phyloP scores from a whole-genome alignment of 2,329 filamentous ascomycete genomes.

The Ophidiomyces ophidiicola region DNA sequence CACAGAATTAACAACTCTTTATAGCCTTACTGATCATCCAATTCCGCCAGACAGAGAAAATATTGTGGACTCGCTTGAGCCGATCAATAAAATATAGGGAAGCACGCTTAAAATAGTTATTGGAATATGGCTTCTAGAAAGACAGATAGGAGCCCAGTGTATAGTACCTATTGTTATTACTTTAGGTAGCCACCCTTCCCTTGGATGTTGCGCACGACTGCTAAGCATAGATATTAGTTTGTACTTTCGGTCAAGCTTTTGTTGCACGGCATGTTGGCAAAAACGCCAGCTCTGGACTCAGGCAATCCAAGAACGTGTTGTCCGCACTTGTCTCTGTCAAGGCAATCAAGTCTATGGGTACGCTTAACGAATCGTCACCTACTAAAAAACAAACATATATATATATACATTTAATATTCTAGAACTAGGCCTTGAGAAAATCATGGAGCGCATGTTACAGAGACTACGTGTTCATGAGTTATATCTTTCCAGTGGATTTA shows the following conservation, averaged over 20 bases:
- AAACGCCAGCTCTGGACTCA: neutral
- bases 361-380: neutral
- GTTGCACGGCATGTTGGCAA: neutral
- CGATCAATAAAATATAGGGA: constrained; percentile 4
- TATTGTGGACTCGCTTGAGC: constrained; percentile 1
- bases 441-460: too few species aligned
- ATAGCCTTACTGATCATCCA: neutral
- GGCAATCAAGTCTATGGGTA: neutral
- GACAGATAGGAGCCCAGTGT: constrained; percentile 4
- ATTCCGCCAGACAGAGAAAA: constrained; percentile 6
- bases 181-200: neutral
- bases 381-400: too few species aligned
- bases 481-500: too few species aligned
- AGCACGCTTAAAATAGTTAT: constrained; percentile 5
- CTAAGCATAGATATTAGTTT: neutral
- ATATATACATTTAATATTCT: too few species aligned
- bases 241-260: neutral
- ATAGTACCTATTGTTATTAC: neutral
- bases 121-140: constrained; percentile 5
- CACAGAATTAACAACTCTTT: neutral
- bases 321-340: neutral
- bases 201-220: neutral
- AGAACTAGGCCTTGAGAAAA: too few species aligned
- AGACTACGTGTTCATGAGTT: too few species aligned
- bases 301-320: constrained; percentile 1